Base-by-base conservation (phyloP, 495 filamentous ascomycete genomes). In the Patellaria atrata region DNA sequence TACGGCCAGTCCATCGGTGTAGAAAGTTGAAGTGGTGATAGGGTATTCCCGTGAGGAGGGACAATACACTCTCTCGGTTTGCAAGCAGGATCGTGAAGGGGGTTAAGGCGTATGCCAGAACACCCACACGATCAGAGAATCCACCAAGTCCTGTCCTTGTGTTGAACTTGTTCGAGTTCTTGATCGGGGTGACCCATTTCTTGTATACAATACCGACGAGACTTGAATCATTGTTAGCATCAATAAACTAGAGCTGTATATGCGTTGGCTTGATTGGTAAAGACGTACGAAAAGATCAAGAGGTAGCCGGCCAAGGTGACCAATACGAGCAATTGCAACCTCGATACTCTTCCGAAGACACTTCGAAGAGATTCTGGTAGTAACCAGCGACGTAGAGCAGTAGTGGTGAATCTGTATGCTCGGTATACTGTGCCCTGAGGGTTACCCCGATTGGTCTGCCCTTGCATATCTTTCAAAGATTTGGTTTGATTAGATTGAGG, bases 11-110 rank as follows among this genome's bases (percentile, higher is more conserved):
- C 73, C 71, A 77, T 17, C 71, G 67, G 46, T 79, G 75, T 16
- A 82, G 56, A 51, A 79, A 79, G 55, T 75, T 70, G 58, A 79
- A 79, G 33, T 63, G 65, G 37, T 77, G 71, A 43, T 79, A 78
- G 0, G 76, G 72, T 3, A 79, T 52, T 4, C 77, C 74, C 0
- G 73, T 79, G 27, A 76, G 37, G 18, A 76, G 38, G 1, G 64
- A 70, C 3, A 80, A 65, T 2, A 79, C 54, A 0, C 65, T 71
- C 34, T 79, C 75, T 4, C 73, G 61, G 30, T 56, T 70, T 21
- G 63, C 64, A 10, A 79, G 58, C 7, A 75, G 51, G 22, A 79
- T 51, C 1, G 70, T 69, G 0, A 79, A 60, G 1, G 74, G 73
- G 1, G 73, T 75, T 4, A 80, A 64, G 5, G 73, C 76, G 45